These are phyloP conservation scores for Blepharisma stoltei DNA, from an alignment of 73 alveolate genomes.

Conservation along the genomic window DNA sequence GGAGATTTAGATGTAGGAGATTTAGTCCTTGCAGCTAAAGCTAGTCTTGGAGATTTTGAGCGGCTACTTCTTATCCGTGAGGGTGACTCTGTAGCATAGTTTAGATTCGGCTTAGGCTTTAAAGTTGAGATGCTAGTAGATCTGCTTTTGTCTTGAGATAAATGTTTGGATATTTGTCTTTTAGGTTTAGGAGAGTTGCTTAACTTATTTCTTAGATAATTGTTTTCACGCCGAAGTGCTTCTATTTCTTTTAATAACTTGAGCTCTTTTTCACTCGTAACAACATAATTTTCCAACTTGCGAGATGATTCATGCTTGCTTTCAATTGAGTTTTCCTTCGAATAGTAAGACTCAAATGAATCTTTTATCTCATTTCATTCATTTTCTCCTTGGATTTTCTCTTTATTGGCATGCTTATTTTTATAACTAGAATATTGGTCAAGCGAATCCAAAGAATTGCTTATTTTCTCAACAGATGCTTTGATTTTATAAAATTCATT, in stretches of 20 bases:
- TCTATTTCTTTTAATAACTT: background rate
- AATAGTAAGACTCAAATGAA: background rate
- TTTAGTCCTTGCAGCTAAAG: background rate
- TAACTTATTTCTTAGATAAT: background rate
- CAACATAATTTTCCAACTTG: background rate
- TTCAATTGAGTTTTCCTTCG: background rate
- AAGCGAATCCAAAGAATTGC: background rate
- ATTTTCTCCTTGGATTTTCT: background rate
- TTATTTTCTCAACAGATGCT: too few species aligned
- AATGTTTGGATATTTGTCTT: background rate
- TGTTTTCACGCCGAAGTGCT: background rate
- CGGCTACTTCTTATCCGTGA: background rate
- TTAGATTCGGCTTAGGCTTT: background rate
- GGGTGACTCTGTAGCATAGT: background rate
- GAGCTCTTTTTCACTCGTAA: background rate
- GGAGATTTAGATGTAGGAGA: constrained; percentile 8
- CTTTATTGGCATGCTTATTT: background rate
- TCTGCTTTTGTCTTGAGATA: background rate
- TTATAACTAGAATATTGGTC: background rate
- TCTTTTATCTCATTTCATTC: background rate
- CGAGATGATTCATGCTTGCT: background rate
- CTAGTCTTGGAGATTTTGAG: background rate
- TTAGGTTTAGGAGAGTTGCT: background rate
- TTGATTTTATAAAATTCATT: too few species aligned
- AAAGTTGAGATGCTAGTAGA: background rate